These are phyloP conservation scores for Chytridiales sp. DNA, from an alignment of 371 early-diverging fungal genomes.

Conservation along the genomic window DNA sequence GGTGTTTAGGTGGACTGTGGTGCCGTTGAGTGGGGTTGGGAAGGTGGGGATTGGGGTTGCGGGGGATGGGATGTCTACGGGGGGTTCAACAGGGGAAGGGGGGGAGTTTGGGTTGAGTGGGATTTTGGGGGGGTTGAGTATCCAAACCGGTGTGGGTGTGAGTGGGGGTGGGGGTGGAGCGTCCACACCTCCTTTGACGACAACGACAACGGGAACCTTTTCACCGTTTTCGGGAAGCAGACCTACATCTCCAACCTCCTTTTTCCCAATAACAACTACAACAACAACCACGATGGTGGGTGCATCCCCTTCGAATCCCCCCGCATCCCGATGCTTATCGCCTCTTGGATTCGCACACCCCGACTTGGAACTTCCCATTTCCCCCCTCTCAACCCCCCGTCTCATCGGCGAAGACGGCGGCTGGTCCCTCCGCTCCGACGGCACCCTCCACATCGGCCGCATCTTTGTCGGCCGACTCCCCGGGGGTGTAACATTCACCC, in stretches of 20 bases:
- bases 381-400: neutral
- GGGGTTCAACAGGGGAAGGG: too few relatives aligned
- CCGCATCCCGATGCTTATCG: too few relatives aligned
- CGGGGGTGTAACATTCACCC: conserved; percentile 16
- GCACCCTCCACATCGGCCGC: conserved; percentile 21
- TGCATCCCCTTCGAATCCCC: too few relatives aligned
- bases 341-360: too few relatives aligned
- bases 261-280: too few relatives aligned
- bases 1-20: conserved; percentile 18
- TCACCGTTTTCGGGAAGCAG: neutral
- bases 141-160: too few relatives aligned
- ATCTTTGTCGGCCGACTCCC: conserved; percentile 30
- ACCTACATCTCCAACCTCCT: neutral
- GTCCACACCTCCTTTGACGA: neutral
- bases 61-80: conserved; percentile 9
- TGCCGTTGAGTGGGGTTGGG: conserved; percentile 8
- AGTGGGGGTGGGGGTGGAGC: neutral
- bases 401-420: conserved; percentile 33
- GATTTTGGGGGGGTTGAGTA: too few relatives aligned
- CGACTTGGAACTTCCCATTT: too few relatives aligned
- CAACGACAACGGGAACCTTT: neutral
- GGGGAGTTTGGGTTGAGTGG: too few relatives aligned
- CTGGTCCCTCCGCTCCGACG: conserved; percentile 23
- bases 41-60: conserved; percentile 25
- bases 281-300: too few relatives aligned